Conservation (phyloP, 257 asterid genomes). For the Solanum gracilifrons region DNA sequence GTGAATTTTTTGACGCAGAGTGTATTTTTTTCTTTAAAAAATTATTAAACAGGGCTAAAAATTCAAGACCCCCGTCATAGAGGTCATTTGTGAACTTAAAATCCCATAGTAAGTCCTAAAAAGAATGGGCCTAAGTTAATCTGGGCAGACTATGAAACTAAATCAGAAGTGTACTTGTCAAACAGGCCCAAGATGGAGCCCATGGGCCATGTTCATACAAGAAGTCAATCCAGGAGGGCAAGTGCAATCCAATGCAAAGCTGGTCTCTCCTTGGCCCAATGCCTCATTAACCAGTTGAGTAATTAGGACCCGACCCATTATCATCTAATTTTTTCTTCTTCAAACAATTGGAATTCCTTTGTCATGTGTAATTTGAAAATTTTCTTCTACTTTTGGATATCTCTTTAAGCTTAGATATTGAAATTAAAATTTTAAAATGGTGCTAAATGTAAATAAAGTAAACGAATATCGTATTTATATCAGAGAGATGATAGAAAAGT, state of each 20-base stretch:
- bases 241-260: constrained; percentile 40
- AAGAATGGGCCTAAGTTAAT: background rate
- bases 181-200: background rate
- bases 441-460: background rate
- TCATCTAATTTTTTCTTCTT: background rate
- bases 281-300: background rate
- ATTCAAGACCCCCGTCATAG: background rate
- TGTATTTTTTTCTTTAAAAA: no score
- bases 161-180: background rate
- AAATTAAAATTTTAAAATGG: constrained; percentile 10
- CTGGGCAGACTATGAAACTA: background rate
- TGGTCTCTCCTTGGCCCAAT: constrained; percentile 71
- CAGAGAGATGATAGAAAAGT: background rate
- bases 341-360: background rate
- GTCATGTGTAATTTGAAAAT: background rate
- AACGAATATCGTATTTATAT: background rate
- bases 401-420: background rate
- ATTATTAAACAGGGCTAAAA: background rate
- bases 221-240: background rate
- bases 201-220: background rate
- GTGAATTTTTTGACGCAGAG: background rate
- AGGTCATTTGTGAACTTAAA: background rate
- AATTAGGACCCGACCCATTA: background rate
- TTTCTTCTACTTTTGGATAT: background rate
- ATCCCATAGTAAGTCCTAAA: no score